Conservation (phyloP, 768 basidiomycete genomes). For the Rhodotorula diobovata region DNA sequence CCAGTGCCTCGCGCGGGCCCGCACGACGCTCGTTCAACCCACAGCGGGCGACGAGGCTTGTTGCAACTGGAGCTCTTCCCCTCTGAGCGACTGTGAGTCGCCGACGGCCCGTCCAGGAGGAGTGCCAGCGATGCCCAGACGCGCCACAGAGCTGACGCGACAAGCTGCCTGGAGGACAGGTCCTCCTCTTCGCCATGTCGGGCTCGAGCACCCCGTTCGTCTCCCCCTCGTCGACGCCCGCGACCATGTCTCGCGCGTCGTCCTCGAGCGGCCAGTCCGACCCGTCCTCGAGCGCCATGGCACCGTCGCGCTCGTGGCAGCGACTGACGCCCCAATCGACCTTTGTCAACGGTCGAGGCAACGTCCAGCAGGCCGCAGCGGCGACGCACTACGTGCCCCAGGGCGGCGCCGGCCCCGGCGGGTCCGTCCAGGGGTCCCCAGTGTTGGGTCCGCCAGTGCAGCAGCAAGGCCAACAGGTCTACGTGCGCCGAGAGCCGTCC, state of each 20-base stretch:
- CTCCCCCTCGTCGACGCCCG: neutral
- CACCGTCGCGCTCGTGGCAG: conserved; percentile 28
- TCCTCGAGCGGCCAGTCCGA: neutral
- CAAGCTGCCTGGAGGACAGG: too few relatives aligned
- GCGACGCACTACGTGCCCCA: conserved; percentile 20
- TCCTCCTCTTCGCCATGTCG: neutral
- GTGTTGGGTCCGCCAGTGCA: neutral
- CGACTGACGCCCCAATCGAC: conserved; percentile 12
- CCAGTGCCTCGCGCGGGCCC: too few relatives aligned
- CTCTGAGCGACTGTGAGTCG: too few relatives aligned
- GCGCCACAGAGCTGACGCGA: too few relatives aligned
- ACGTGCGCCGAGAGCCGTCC: conserved; percentile 8
- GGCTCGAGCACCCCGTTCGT: neutral
- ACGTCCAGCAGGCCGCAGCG: conserved; percentile 8
- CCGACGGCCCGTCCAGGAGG: too few relatives aligned
- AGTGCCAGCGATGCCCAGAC: too few relatives aligned
- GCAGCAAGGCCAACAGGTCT: conserved; percentile 17
- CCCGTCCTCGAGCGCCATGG: neutral
- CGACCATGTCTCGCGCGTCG: neutral
- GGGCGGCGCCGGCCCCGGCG: neutral
- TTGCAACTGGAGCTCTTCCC: too few relatives aligned
- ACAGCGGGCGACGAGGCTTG: too few relatives aligned
- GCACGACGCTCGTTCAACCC: too few relatives aligned
- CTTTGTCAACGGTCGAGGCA: conserved; percentile 34
- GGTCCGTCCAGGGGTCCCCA: neutral